Conservation (phyloP, 164 flowering plant genomes). For the Saururus chinensis region DNA sequence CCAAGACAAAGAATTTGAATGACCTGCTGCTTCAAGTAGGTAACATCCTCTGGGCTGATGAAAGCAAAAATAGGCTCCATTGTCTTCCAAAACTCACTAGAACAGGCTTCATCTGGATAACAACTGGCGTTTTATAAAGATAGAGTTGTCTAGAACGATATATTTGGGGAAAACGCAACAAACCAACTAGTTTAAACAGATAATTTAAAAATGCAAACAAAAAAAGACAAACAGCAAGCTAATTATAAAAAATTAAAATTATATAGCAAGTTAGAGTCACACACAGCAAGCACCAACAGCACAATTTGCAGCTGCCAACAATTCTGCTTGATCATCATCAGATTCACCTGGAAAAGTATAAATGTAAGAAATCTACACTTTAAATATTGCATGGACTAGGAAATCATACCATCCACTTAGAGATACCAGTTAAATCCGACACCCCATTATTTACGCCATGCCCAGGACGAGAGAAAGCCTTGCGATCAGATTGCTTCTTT, state of each 20-base stretch:
- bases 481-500: constrained; percentile 60
- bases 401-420: neutral
- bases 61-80: constrained; percentile 47
- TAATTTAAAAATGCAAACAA: neutral
- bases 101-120: constrained; percentile 44
- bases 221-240: neutral
- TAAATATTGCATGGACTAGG: neutral
- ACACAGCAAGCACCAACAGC: constrained; percentile 44
- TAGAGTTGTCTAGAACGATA: neutral
- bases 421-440: constrained; percentile 48
- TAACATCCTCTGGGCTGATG: constrained; percentile 31
- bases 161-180: neutral
- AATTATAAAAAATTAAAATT: neutral
- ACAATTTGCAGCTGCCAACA: constrained; percentile 41
- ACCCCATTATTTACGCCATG: constrained; percentile 28
- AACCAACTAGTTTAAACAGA: neutral
- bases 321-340: constrained; percentile 63
- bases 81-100: constrained; percentile 71
- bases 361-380: neutral
- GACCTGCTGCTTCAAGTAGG: constrained; percentile 61
- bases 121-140: neutral
- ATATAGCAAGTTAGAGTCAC: constrained; percentile 1
- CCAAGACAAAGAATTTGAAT: neutral
- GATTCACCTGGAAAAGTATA: constrained; percentile 15
- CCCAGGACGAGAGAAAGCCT: constrained; percentile 43